Evolutionary conservation across 352 stramenopile species (phyloP), one percentile per base, ranked within the genome.

Genomic region (Phytophthora aleatoria): DNA sequence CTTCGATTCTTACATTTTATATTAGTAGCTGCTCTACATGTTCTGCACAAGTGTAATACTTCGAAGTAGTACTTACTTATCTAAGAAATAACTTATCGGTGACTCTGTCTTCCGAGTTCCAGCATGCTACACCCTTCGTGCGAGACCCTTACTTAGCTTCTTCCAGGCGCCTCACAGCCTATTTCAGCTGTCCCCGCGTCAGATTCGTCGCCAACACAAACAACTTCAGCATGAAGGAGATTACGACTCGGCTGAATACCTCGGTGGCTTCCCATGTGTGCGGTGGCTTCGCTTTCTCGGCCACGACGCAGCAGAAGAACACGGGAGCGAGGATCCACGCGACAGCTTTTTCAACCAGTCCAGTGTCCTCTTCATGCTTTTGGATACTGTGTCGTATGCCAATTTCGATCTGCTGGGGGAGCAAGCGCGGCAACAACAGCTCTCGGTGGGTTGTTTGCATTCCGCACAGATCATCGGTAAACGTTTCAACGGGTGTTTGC

Each of bases 261-360:
- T 69, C 69, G 10, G 75, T 76, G 20, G 70, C 38, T 47, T 61
- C 47, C 20, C 71, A 76, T n/a, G 45, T 47, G 1, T 62, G 55
- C 2, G 66, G 67, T 9, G 56, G 42, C 10, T 58, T 64, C 2
- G 61, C n/a, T 16, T 54, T 58, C 24, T 87, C 77, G 9, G 66
- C 50, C 31, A 67, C 51, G 39, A 83, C 54, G 44, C 75, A 87
- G 64, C 73, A 83, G 52, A 66, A 74, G 51, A 87, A 82, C 24
- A 87, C 47, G 0, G 75, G 77, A 1, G 64, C 57, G 24, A 87
- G 73, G 16, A 65, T 63, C 59, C 73, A 76, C 39, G 67, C 28
- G 24, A 84, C 55, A 33, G 55, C 65, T 12, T 65, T 60, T 30
- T 87, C 77, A 8, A 60, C 61, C 3, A 67, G 15, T 1, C 28